Conservation (phyloP, 2,329 filamentous ascomycete genomes). For the Coniochaeta pulveracea region DNA sequence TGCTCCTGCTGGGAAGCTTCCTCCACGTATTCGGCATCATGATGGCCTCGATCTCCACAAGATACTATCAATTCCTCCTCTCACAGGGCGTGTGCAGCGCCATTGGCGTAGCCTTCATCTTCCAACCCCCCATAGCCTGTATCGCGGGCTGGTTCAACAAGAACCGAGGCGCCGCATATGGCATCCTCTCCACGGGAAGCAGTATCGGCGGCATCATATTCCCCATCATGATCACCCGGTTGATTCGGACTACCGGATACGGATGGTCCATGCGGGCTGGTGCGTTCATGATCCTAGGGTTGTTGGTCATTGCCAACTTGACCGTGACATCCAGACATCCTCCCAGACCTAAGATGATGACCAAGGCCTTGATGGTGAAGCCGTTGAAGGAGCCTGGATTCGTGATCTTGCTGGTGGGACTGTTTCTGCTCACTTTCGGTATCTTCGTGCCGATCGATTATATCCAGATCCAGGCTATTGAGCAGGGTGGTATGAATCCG, state of each 20-base stretch:
- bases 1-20: conserved; percentile 40
- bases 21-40: conserved; percentile 41
- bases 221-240: conserved; percentile 45
- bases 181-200: conserved; percentile 40
- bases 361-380: not conserved
- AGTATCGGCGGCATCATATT: conserved; percentile 46
- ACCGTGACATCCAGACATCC: conserved; percentile 29
- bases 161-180: conserved; percentile 39
- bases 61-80: conserved; percentile 11
- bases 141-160: conserved; percentile 40
- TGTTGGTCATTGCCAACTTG: conserved; percentile 21
- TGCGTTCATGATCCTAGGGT: conserved; percentile 31
- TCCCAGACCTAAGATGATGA: conserved; percentile 21
- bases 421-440: conserved; percentile 3
- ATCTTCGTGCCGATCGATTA: conserved; percentile 12
- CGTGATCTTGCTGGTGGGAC: not conserved
- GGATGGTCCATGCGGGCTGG: conserved; percentile 36
- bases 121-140: conserved; percentile 20
- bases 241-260: conserved; percentile 36
- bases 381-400: conserved; percentile 1
- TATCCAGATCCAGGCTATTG: conserved; percentile 12
- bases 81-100: conserved; percentile 10
- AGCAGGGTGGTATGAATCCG: conserved; percentile 9
- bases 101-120: conserved; percentile 9
- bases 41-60: conserved; percentile 32